phyloP scores from a whole-genome alignment of 371 early-diverging fungal species.

The Mortierella sp. region DNA sequence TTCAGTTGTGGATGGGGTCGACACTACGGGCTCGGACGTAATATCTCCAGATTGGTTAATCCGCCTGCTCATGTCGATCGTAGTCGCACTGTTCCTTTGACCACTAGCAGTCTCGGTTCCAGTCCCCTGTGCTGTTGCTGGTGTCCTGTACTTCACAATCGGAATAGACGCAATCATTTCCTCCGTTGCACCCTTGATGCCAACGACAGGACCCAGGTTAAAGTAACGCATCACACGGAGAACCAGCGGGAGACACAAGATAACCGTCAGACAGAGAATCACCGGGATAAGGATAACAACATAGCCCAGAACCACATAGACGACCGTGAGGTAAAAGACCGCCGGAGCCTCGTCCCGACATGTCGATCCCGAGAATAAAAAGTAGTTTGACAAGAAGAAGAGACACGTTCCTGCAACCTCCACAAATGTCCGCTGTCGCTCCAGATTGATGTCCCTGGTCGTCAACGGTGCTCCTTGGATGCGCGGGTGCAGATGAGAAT shows the following conservation, averaged over 20 bases:
- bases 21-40: background rate
- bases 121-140: background rate
- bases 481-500: conserved; percentile 43
- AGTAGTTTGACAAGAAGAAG: conserved; percentile 82
- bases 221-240: conserved; percentile 65
- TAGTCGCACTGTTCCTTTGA: background rate
- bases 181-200: conserved; percentile 73
- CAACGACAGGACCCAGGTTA: conserved; percentile 67
- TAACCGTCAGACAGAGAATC: conserved; percentile 72
- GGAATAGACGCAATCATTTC: conserved; percentile 74
- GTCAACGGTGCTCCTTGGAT: conserved; percentile 43
- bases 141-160: conserved; percentile 57
- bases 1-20: background rate
- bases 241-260: conserved; percentile 78
- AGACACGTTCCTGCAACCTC: conserved; percentile 76
- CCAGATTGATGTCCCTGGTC: conserved; percentile 34
- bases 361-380: conserved; percentile 69
- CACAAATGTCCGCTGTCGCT: conserved; percentile 65
- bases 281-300: conserved; percentile 76
- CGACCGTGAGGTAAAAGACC: conserved; percentile 71
- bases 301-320: conserved; percentile 77
- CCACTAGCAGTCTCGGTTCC: background rate
- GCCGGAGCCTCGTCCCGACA: conserved; percentile 70
- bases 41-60: background rate
- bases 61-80: conserved; percentile 10